These are phyloP conservation scores for Penicillium thymicola DNA, from an alignment of 2,329 filamentous ascomycete species.

Conservation along the genomic window DNA sequence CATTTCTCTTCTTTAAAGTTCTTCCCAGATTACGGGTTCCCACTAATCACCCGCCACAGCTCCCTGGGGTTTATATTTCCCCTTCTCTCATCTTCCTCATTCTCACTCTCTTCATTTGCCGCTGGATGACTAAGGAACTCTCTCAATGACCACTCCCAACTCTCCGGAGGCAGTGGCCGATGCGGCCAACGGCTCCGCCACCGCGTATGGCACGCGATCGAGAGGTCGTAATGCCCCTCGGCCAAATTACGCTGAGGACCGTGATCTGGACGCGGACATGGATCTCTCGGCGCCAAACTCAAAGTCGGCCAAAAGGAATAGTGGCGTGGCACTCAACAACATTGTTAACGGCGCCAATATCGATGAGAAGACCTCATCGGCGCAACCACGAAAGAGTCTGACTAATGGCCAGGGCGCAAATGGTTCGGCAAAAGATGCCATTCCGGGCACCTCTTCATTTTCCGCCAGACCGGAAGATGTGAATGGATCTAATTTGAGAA, in stretches of 20 bases:
- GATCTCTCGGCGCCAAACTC: conserved; percentile 59
- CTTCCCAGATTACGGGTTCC: neutral
- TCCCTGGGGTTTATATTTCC: conserved; percentile 14
- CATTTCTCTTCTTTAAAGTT: neutral
- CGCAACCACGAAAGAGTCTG: conserved; percentile 41
- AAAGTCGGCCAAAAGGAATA: conserved; percentile 34
- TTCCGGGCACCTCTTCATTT: conserved; percentile 59
- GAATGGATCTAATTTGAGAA: conserved; percentile 60
- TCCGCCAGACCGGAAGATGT: conserved; percentile 48
- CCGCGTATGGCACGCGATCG: conserved; percentile 87
- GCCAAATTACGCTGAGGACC: conserved; percentile 93
- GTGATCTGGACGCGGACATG: conserved; percentile 83
- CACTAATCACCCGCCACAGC: conserved; percentile 15
- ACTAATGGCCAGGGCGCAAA: conserved; percentile 35
- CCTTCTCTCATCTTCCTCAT: conserved; percentile 16
- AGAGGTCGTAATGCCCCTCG: conserved; percentile 81
- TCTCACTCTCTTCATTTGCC: conserved; percentile 7
- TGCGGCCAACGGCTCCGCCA: conserved; percentile 45
- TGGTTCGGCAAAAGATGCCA: conserved; percentile 43
- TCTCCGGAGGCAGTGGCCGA: conserved; percentile 41
- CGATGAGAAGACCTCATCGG: conserved; percentile 40
- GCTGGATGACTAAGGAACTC: conserved; percentile 38
- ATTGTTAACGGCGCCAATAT: conserved; percentile 33
- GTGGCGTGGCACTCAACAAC: conserved; percentile 24
- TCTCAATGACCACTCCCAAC: conserved; percentile 45